phyloP scores from a whole-genome alignment of 1,139 yeast genomes.

The Blastobotrys raffinosifermentans region DNA sequence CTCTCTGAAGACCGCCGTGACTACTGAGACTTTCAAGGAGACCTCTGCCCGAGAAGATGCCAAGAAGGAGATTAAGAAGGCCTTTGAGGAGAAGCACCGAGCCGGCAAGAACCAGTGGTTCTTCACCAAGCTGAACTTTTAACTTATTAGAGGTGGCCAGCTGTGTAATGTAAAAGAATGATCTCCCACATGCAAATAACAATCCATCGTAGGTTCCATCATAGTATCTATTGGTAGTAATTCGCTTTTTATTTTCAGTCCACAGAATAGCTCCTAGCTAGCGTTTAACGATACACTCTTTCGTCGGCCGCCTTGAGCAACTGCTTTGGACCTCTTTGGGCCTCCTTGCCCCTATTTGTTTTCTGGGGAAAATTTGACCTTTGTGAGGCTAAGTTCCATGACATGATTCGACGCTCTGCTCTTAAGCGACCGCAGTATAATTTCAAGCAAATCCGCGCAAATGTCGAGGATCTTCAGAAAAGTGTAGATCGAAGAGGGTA shows the following conservation, averaged over 20 bases:
- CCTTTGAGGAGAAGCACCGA: slow-evolving; percentile 99
- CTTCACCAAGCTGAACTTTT: slow-evolving; percentile 98
- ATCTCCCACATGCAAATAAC: too few species aligned
- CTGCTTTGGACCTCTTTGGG: slow-evolving; percentile 1
- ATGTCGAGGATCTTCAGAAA: slow-evolving; percentile 37
- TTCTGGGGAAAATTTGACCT: slow-evolving; percentile 3
- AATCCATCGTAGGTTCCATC: too few species aligned
- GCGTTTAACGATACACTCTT: too few species aligned
- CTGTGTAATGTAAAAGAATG: too few species aligned
- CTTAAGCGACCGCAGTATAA: slow-evolving; percentile 42
- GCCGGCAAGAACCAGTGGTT: slow-evolving; percentile 99
- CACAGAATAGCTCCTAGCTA: too few species aligned
- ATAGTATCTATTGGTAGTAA: too few species aligned
- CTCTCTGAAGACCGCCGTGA: slow-evolving; percentile 83
- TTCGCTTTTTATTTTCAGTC: too few species aligned
- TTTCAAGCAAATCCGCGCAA: slow-evolving; percentile 41
- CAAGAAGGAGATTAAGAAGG: slow-evolving; percentile 98
- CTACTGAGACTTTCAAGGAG: slow-evolving; percentile 93
- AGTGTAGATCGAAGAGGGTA: slow-evolving; percentile 46
- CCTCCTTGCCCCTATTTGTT: not conserved
- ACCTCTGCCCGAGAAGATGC: slow-evolving; percentile 99
- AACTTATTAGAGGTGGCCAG: too few species aligned
- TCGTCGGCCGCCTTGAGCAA: too few species aligned
- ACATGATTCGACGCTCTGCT: slow-evolving; percentile 5
- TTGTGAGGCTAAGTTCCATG: too few species aligned